Percentiles rank a stretch among this genome's conserved stretches.
These are phyloP conservation scores for Liriodendron chinense DNA, from an alignment of 164 flowering plant genomes.

Conservation along the genomic window DNA sequence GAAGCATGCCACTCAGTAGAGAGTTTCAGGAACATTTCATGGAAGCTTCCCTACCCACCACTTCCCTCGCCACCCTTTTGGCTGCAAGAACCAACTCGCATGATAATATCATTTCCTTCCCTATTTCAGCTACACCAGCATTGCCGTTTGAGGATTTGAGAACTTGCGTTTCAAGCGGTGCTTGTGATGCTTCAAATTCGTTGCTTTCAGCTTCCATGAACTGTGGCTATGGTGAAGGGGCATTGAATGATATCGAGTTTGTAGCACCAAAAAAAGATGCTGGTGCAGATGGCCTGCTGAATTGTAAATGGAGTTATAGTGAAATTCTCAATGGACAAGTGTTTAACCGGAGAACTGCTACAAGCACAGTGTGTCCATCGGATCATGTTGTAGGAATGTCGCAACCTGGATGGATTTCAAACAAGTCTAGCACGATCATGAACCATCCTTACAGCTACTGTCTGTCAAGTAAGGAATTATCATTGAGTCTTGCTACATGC, in stretches of 20 bases:
- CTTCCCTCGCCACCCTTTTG: conserved; percentile 30
- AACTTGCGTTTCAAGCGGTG: conserved; percentile 19
- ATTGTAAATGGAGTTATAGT: conserved; percentile 1
- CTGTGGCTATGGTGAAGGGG: conserved; percentile 23
- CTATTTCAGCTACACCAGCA: conserved; percentile 19
- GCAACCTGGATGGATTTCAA: conserved; percentile 31
- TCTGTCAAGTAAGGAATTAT: conserved; percentile 49
- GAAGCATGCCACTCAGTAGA: conserved; percentile 15
- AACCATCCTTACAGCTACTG: conserved; percentile 28
- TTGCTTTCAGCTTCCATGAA: conserved; percentile 19
- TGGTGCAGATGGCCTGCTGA: background rate
- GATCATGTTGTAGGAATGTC: conserved; percentile 17
- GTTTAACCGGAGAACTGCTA: conserved; percentile 15
- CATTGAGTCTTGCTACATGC: conserved; percentile 62
- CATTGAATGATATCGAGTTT: conserved; percentile 6
- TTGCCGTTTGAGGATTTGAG: conserved; percentile 28
- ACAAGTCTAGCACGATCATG: conserved; percentile 16
- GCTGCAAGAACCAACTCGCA: conserved; percentile 27
- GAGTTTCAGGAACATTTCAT: conserved; percentile 28
- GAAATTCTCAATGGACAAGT: conserved; percentile 20
- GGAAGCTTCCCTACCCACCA: conserved; percentile 31
- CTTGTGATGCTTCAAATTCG: conserved; percentile 26
- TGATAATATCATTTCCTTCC: conserved; percentile 26
- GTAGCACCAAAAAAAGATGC: conserved; percentile 9
- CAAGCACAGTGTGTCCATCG: conserved; percentile 23